phyloP scores from a whole-genome alignment of 345 rosid species.

The Populus ilicifolia region DNA sequence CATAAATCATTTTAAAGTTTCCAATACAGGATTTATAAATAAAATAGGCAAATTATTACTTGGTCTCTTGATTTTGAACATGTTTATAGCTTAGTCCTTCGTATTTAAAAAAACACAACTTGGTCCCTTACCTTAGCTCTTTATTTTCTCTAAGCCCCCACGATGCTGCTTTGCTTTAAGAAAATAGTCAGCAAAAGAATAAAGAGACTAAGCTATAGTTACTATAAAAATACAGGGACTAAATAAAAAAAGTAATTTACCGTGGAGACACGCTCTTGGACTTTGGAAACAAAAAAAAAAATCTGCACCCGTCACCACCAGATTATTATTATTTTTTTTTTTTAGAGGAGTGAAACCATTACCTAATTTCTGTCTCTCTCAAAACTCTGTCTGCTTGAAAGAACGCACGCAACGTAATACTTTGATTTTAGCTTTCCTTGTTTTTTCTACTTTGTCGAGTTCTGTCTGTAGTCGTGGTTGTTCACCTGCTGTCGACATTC shows the following conservation, averaged over 20 bases:
- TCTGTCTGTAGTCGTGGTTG: conserved; percentile 27
- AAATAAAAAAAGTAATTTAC: neutral
- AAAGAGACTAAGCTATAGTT: neutral
- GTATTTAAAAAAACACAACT: neutral
- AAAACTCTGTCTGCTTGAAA: neutral
- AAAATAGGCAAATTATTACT: too few species aligned
- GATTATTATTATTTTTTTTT: neutral
- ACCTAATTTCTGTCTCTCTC: neutral
- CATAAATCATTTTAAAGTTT: neutral
- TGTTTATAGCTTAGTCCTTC: neutral
- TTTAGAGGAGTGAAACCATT: conserved; percentile 6
- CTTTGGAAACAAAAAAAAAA: neutral
- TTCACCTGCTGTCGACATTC: conserved; percentile 32
- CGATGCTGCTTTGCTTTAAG: too few species aligned
- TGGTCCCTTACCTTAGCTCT: neutral
- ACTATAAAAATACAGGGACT: neutral
- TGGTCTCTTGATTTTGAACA: neutral
- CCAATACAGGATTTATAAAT: neutral
- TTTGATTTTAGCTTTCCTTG: conserved; percentile 7
- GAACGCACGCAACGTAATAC: neutral
- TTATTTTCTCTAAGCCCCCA: neutral
- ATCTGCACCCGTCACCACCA: neutral
- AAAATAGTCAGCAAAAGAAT: neutral
- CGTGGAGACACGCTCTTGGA: neutral
- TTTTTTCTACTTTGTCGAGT: conserved; percentile 4